Evolutionary conservation across 2,329 filamentous ascomycete species (phyloP), one percentile per base, ranked within the genome.

Genomic region (Neopestalotiopsis sp.): DNA sequence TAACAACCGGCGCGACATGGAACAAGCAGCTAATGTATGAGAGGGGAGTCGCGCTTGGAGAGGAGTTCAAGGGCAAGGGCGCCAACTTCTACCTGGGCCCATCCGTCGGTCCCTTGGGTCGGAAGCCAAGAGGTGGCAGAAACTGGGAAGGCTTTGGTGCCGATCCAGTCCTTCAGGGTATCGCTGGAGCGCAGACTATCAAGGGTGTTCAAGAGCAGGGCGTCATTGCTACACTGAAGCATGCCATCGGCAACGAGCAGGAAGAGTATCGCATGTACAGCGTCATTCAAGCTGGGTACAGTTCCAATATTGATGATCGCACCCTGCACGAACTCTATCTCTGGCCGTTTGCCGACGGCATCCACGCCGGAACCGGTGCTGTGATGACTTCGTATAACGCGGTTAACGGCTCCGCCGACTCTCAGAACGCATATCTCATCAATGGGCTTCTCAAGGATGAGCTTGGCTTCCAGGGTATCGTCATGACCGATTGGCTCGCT

Each of bases 301-400:
- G 91, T 24, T 86, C 87, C 17, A 92, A 92, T 73, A 87, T 92
- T 61, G 77, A 79, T 70, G 77, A 79, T 65, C 75, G 77, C 53
- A 73, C 77, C 1, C 13, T 92, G 68, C 90, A 94, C 74, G 92
- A 95, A 78, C 80, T 94, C 1, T 95, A 94, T 73, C 85, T 89
- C 0, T 95, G 93, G 93, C 93, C 93, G 0, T 95, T 95, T 78
- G 90, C 90, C 0, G 90, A 95, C 72, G 91, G 90, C 7, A 86
- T 97, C 59, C 89, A 88, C 70, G 93, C 92, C 13, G 94, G 94
- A 32, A 93, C 94, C 5, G 92, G 89, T 1, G 91, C 91, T 7
- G 84, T 97, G 66, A 97, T 97, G 94, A 94, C 93, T 77, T 89
- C 90, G 1, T 97, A 97, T 73, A 92, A 93, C 76, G 89, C 89